Base-by-base conservation (phyloP, 1,284 basidiomycete genomes). In the Paramarasmius palmivorus region DNA sequence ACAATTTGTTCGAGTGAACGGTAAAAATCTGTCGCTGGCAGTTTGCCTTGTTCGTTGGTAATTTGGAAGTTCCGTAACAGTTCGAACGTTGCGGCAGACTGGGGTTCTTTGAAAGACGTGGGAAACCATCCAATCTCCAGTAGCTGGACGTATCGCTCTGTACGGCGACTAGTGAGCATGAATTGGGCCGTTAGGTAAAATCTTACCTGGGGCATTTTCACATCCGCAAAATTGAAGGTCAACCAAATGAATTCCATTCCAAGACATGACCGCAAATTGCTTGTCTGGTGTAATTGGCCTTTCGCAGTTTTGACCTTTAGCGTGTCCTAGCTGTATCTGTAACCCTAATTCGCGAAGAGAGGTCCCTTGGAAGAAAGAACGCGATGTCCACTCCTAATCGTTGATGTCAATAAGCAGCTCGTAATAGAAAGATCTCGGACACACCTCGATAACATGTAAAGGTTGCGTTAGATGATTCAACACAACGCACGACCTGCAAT, bases 21-120 rank as follows among this genome's bases (percentile, higher is more conserved):
- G 38, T 61, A 61, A 37, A 61, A 63, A 20, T 62, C 58, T 17
- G 41, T 40, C 1, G 53, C n/a, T 2, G 40, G 26, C 2, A 49
- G 20, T 12, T 54, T 19, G 9, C 36, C 56, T 17, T 58, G 59
- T 1, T 57, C 32, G 23, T 57, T 60, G 0, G 59, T 47, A 3
- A 38, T 46, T 19, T 62, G 60, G 23, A 62, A 60, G 2, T 53
- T 38, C 1, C 52, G 25, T 7, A 63, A 29, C 2, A 55, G 15
- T 5, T 26, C 36, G 1, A 63, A 41, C 0, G 62, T 60, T 4
- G 57, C 50, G 0, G 37, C 44, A 2, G 57, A 52, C 10, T 48
- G 23, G 2, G 54, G 59, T 8, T 52, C 37, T 19, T 49, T 44
- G 4, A 9, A 14, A 1, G 56, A 54, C 0, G 56, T 52, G 0